Percentiles rank a stretch among this genome's conserved stretches.
Evolutionary conservation across 305 asterid genomes (phyloP).

Genomic region (Salvia sclarea): DNA sequence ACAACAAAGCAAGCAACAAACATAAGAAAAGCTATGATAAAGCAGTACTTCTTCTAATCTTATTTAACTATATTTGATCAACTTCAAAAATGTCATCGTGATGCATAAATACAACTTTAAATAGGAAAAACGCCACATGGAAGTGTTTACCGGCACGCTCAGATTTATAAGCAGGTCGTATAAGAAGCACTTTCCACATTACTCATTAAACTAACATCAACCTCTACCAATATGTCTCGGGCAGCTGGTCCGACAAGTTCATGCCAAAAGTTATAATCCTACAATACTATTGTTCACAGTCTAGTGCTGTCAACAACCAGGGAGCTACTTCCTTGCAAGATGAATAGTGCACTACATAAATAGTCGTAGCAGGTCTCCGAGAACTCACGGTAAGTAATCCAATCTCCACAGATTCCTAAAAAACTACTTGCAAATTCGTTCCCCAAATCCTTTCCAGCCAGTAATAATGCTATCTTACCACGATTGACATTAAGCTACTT

Average conservation of each 20-base stretch:
- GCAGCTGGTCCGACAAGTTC: slow-evolving; percentile 3
- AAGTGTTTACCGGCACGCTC: background rate
- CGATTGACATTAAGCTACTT: slow-evolving; percentile 12
- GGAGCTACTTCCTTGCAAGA: background rate
- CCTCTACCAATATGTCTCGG: background rate
- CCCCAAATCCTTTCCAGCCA: slow-evolving; percentile 1
- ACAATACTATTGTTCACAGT: background rate
- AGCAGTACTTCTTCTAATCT: background rate
- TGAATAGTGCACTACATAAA: background rate
- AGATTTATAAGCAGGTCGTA: background rate
- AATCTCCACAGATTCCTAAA: slow-evolving; percentile 10
- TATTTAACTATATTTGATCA: background rate
- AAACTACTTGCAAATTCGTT: background rate
- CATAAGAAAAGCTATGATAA: background rate
- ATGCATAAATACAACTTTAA: slow-evolving; percentile 3
- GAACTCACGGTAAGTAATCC: background rate
- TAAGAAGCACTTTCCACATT: background rate
- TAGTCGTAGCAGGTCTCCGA: background rate
- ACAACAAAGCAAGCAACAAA: slow-evolving; percentile 4
- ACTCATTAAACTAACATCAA: slow-evolving; percentile 3
- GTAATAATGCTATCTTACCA: slow-evolving; percentile 2
- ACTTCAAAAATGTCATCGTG: background rate
- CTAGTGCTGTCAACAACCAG: background rate
- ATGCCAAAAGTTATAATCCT: background rate
- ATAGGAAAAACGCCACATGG: background rate